Evolutionary conservation across 495 filamentous ascomycete genomes (phyloP).

Genomic region (Aspergillus homomorphus): DNA sequence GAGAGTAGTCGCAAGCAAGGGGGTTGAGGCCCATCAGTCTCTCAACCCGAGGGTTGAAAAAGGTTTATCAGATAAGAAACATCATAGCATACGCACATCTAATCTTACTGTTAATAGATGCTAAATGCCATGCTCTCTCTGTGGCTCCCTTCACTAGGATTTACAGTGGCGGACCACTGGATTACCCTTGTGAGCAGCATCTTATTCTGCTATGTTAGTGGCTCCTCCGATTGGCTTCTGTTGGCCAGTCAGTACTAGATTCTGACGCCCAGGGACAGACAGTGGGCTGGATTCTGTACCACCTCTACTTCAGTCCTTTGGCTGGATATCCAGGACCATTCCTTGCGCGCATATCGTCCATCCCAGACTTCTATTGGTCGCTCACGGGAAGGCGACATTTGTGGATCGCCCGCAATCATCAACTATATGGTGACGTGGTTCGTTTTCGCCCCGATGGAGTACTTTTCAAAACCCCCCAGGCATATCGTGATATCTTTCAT

Average conservation of each 20-base stretch:
- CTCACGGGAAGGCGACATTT: slow-evolving; percentile 6
- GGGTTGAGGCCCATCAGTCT: too few species aligned
- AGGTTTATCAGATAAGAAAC: too few species aligned
- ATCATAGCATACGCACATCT: too few species aligned
- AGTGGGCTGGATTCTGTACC: slow-evolving; percentile 4
- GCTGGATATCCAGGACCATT: slow-evolving; percentile 10
- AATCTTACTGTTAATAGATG: too few species aligned
- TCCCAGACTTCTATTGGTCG: slow-evolving; percentile 9
- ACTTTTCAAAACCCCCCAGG: slow-evolving; percentile 7
- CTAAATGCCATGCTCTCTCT: too few species aligned
- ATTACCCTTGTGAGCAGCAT: too few species aligned
- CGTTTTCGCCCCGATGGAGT: slow-evolving; percentile 11
- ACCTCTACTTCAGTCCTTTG: slow-evolving; percentile 10
- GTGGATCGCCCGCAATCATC: slow-evolving; percentile 10
- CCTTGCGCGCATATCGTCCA: slow-evolving; percentile 1
- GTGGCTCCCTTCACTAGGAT: too few species aligned
- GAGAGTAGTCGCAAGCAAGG: too few species aligned
- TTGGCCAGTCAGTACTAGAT: neutral
- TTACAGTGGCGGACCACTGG: too few species aligned
- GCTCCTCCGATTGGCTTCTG: too few species aligned
- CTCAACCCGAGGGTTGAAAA: too few species aligned
- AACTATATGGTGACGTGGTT: slow-evolving; percentile 10
- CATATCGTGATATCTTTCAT: slow-evolving; percentile 11
- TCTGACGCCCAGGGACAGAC: neutral
- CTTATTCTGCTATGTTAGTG: too few species aligned